Conservation (phyloP, 345 rosid species). For the Populus simonii region DNA sequence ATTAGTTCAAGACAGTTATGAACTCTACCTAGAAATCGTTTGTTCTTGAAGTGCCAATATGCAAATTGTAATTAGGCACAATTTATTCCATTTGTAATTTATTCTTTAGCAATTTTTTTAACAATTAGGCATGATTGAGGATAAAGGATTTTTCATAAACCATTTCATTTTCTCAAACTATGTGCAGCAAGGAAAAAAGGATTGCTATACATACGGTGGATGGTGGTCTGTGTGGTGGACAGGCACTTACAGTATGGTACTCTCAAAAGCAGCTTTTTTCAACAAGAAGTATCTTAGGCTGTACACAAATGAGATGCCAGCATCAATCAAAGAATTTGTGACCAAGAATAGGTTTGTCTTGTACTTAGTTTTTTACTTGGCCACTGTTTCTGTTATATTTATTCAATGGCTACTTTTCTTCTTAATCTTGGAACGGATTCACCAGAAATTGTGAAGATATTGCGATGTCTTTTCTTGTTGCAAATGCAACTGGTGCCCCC, state of each 20-base stretch:
- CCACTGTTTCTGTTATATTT: neutral
- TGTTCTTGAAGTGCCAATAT: neutral
- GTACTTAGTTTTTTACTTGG: neutral
- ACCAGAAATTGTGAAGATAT: conserved; percentile 98
- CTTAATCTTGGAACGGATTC: conserved; percentile 21
- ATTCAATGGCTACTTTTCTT: conserved; percentile 13
- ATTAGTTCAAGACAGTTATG: neutral
- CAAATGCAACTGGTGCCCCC: conserved; percentile 85
- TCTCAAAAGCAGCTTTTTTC: conserved; percentile 95
- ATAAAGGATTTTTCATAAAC: neutral
- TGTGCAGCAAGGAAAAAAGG: conserved; percentile 53
- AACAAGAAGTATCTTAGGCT: conserved; percentile 82
- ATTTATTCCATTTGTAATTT: neutral
- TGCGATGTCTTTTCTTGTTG: conserved; percentile 96
- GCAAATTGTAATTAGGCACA: neutral
- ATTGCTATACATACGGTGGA: conserved; percentile 64
- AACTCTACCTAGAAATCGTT: neutral
- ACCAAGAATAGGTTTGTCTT: conserved; percentile 64
- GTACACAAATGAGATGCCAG: conserved; percentile 83
- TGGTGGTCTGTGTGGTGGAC: conserved; percentile 99
- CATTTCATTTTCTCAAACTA: conserved; percentile 1
- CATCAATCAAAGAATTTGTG: conserved; percentile 66
- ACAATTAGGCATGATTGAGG: neutral
- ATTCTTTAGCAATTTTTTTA: neutral
- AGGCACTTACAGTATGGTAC: conserved; percentile 90